phyloP scores from a whole-genome alignment of 306 rosid genomes.

The Castanopsis chinensis region DNA sequence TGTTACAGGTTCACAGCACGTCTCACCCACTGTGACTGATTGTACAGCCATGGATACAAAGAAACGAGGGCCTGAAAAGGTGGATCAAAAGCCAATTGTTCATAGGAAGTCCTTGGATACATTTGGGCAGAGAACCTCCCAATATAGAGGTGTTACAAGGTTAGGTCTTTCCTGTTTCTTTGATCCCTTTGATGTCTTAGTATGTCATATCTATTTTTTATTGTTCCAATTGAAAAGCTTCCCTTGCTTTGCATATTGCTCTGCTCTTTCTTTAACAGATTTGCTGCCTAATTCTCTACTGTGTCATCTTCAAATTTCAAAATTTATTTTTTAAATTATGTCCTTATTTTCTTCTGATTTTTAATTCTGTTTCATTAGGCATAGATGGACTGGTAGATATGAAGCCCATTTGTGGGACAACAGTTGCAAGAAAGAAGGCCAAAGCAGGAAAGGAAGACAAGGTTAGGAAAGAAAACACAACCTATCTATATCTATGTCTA shows the following conservation, averaged over 20 bases:
- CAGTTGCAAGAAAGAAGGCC: conserved; percentile 93
- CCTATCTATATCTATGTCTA: conserved; percentile 3
- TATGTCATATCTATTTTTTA: background rate
- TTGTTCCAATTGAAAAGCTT: background rate
- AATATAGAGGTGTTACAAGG: conserved; percentile 94
- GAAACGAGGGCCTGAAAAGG: conserved; percentile 66
- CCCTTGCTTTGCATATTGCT: background rate
- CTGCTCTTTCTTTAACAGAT: background rate
- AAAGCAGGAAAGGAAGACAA: conserved; percentile 96
- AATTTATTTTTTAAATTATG: background rate
- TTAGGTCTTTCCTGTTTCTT: conserved; percentile 17
- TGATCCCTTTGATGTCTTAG: background rate
- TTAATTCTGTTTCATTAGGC: conserved; percentile 50
- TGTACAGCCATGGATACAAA: conserved; percentile 59
- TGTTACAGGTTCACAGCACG: conserved; percentile 56
- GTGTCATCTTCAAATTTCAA: background rate
- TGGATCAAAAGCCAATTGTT: conserved; percentile 67
- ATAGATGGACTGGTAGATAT: conserved; percentile 94
- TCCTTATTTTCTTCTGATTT: background rate
- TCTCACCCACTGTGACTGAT: conserved; percentile 45
- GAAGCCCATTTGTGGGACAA: conserved; percentile 98
- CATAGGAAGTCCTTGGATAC: conserved; percentile 88
- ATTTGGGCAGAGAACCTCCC: conserved; percentile 93
- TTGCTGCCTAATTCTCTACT: background rate
- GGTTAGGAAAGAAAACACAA: conserved; percentile 40